phyloP scores from a whole-genome alignment of 768 basidiomycete genomes.

The Ramaria rubella region DNA sequence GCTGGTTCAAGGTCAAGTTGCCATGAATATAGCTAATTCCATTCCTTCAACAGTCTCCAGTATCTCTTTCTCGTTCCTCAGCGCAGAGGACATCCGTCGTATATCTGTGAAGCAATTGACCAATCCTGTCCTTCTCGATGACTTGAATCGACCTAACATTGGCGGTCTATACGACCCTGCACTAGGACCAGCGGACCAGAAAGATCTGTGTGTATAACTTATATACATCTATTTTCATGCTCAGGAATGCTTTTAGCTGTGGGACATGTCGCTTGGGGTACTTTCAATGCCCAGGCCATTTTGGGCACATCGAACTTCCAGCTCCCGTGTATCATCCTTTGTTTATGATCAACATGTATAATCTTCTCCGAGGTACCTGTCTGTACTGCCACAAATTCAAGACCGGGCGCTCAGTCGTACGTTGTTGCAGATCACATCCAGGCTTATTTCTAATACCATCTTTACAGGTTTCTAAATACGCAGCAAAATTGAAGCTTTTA shows the following conservation, averaged over 20 bases:
- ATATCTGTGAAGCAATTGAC: conserved; percentile 98
- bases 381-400: conserved; percentile 94
- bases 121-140: conserved; percentile 89
- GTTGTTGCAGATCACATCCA: conserved; percentile 20
- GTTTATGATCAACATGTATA: conserved; percentile 89
- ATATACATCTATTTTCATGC: conserved; percentile 1
- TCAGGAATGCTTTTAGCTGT: conserved; percentile 50
- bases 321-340: conserved; percentile 94
- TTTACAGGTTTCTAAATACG: conserved; percentile 68
- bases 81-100: conserved; percentile 77
- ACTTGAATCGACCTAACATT: conserved; percentile 83
- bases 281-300: conserved; percentile 96
- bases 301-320: conserved; percentile 95
- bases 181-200: conserved; percentile 80
- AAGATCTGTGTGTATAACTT: conserved; percentile 72
- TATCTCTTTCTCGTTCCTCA: conserved; percentile 90
- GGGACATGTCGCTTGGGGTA: conserved; percentile 89
- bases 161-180: conserved; percentile 95
- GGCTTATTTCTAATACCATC: background rate
- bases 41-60: conserved; percentile 79
- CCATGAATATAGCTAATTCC: conserved; percentile 88
- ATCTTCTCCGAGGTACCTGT: conserved; percentile 80
- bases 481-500: conserved; percentile 79
- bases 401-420: conserved; percentile 62
- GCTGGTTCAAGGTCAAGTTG: background rate